phyloP scores from a whole-genome alignment of 345 rosid genomes.

The Lumnitzera littorea region DNA sequence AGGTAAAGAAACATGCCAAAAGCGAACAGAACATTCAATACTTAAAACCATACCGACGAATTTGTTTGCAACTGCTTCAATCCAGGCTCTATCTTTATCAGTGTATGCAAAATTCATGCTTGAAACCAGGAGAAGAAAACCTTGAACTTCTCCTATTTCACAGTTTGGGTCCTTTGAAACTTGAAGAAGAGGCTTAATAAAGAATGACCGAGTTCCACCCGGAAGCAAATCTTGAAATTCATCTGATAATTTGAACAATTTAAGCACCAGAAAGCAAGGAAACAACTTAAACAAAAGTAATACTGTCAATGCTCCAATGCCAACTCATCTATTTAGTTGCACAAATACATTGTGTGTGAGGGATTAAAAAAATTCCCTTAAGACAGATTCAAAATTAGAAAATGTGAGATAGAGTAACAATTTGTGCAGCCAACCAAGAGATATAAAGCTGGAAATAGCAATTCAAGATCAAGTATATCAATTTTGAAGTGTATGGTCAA shows the following conservation, averaged over 20 bases:
- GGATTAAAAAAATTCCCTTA: too few relatives aligned
- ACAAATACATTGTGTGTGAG: too few relatives aligned
- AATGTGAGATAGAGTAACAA: too few relatives aligned
- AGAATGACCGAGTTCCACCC: constrained; percentile 51
- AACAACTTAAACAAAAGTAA: constrained; percentile 3
- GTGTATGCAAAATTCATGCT: constrained; percentile 61
- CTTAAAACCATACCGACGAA: constrained; percentile 33
- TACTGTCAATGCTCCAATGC: neutral
- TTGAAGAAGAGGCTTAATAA: constrained; percentile 51
- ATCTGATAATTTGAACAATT: constrained; percentile 35
- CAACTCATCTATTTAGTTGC: neutral
- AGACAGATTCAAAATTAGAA: too few relatives aligned
- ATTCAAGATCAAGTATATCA: too few relatives aligned
- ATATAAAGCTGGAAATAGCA: too few relatives aligned
- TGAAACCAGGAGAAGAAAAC: constrained; percentile 70
- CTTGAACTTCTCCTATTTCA: constrained; percentile 29
- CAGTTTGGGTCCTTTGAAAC: constrained; percentile 13
- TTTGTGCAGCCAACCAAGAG: too few relatives aligned
- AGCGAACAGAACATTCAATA: too few relatives aligned
- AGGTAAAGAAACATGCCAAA: too few relatives aligned
- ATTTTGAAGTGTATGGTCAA: too few relatives aligned
- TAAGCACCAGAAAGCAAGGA: constrained; percentile 6
- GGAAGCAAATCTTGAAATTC: constrained; percentile 56
- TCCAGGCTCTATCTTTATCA: constrained; percentile 87
- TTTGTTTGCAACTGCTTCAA: constrained; percentile 63